Percentiles rank a stretch among this genome's conserved stretches.
phyloP scores from a whole-genome alignment of 73 alveolate genomes.

The Paramecium bursaria region DNA sequence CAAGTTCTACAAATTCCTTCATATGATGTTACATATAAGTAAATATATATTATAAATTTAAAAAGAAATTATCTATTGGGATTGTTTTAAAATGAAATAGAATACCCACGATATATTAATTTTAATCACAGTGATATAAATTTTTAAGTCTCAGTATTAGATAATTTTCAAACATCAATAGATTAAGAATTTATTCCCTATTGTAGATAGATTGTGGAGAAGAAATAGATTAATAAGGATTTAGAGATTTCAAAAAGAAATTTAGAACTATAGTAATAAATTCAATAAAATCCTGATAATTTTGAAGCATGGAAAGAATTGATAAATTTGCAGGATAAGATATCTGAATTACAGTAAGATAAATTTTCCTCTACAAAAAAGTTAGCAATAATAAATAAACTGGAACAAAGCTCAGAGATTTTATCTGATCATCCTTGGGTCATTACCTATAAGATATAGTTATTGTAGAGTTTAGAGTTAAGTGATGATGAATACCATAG shows the following conservation, averaged over 20 bases:
- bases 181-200: slow-evolving; percentile 15
- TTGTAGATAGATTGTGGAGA: not conserved
- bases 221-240: not conserved
- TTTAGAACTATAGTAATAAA: slow-evolving; percentile 18
- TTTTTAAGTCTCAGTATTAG: not conserved
- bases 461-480: slow-evolving; percentile 17
- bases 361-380: not conserved
- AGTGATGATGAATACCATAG: slow-evolving; percentile 32
- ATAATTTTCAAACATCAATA: not conserved
- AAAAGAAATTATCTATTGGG: not conserved
- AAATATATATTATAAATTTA: not conserved
- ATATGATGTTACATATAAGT: slow-evolving; percentile 29
- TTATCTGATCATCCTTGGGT: slow-evolving; percentile 63
- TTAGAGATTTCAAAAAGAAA: slow-evolving; percentile 14
- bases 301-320: slow-evolving; percentile 55
- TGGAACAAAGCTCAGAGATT: slow-evolving; percentile 34
- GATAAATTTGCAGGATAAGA: not conserved
- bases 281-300: slow-evolving; percentile 3
- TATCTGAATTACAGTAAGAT: slow-evolving; percentile 11
- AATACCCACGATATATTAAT: slow-evolving; percentile 20
- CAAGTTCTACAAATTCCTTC: slow-evolving; percentile 5
- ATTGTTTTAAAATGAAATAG: not conserved
- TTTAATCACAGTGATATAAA: not conserved
- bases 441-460: slow-evolving; percentile 12
- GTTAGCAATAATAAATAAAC: slow-evolving; percentile 16